Evolutionary conservation across 2,329 filamentous ascomycete genomes (phyloP), one percentile per base, ranked within the genome.

Genomic region (Bipolaris oryzae): DNA sequence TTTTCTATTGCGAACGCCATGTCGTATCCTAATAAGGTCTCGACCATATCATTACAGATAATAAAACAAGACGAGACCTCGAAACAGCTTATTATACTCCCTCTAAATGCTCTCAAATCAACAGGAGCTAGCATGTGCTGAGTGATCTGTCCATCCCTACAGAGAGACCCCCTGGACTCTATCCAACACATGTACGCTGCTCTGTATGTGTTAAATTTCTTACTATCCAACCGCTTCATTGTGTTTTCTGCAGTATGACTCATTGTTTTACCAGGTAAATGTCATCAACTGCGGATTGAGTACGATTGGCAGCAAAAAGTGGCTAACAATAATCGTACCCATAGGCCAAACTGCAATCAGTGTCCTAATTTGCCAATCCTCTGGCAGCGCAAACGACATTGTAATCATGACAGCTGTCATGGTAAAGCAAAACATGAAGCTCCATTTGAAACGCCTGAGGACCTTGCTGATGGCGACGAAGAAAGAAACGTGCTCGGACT

Each of bases 381-480:
- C 79, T 1, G 89, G 89, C 1, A 92, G 77, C 63, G 90, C 90
- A 6, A 81, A 79, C 7, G 87, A 88, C 43, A 91, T 75, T 55
- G 89, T 79, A 63, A 91, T 75, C 81, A 92, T 90, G 63, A 75
- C 82, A 58, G 83, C 83, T 25, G 85, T 42, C 33, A 85, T 72
- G 1, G 85, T 81, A 64, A 90, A 86, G 44, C 85, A 70, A 74
- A 91, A 89, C 52, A 82, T 86, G 75, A 85, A 90, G 13, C 66
- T 71, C 47, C 58, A 69, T 79, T 89, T 92, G 82, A 94, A 94
- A 75, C 86, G 87, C 77, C 87, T 89, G 48, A 94, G 74, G 38
- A 96, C 89, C 72, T 89, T 89, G 33, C 89, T 89, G 16, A 93
- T 85, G 73, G 95, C 91, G 58, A 91, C 89, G 78, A 93, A 94